Base-by-base conservation (phyloP, 2,329 filamentous ascomycete genomes). In the Neopestalotiopsis rosae region DNA sequence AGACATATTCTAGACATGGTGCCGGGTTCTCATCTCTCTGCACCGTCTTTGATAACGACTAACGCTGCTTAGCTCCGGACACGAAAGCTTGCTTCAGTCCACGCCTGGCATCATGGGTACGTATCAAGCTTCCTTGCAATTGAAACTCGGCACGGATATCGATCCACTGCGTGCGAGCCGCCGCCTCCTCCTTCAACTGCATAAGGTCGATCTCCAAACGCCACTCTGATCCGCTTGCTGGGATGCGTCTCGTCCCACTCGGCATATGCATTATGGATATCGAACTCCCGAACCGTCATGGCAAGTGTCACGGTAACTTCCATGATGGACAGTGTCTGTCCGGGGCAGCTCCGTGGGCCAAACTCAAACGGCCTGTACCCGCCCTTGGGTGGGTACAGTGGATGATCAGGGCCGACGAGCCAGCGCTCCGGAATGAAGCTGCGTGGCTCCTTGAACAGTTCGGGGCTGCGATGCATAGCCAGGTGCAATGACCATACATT, bases 351-450 rank as follows among this genome's bases (percentile, higher is more conserved):
- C 4, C 76, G 74, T 2, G 73, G 72, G 4, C 77, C 77, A 9
- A 68, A 72, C 49, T 76, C 75, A 66, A 79, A 79, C 1, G 75
- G 64, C 34, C 73, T 65, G 71, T 72, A 76, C 3, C 70, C 42
- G 2, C 69, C 73, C 61, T 72, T 74, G 2, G 49, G 71, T 45
- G 79, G 74, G 28, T 75, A 68, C 1, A 74, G 68, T 3, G 72
- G 70, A 52, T 72, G 68, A 2, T 70, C 58, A 2, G 61, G 69
- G n/a, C 72, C 71, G 1, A 70, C 73, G 0, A 88, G 79, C 79
- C 79, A 82, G 13, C 81, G 73, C 32, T 77, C 74, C 1, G 77
- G 77, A 28, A 78, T 65, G 68, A 81, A 83, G 7, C 69, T 74
- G 5, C 79, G 73, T 1, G 80, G 78, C 1, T 80, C 73, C 0